phyloP scores from a whole-genome alignment of 768 basidiomycete genomes.

The Crepidotus variabilis region DNA sequence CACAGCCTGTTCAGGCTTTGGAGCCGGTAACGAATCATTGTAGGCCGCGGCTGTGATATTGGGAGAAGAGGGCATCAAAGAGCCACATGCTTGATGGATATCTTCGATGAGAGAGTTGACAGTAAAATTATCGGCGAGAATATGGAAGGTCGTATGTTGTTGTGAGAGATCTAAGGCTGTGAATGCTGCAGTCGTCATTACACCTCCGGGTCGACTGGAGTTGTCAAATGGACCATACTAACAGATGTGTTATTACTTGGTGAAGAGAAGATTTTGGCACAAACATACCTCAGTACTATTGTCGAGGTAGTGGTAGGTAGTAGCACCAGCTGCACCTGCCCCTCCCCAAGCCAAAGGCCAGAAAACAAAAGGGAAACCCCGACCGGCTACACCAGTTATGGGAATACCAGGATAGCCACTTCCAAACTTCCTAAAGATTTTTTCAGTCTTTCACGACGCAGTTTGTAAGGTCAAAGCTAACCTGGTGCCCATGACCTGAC shows the following conservation, averaged over 20 bases:
- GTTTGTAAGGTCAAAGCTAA: slow-evolving; percentile 17
- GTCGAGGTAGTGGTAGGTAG: slow-evolving; percentile 21
- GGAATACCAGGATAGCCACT: slow-evolving; percentile 54
- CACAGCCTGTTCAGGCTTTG: slow-evolving; percentile 49
- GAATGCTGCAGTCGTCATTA: slow-evolving; percentile 37
- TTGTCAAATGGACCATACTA: slow-evolving; percentile 44
- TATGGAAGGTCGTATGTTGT: slow-evolving; percentile 31
- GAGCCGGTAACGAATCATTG: slow-evolving; percentile 23
- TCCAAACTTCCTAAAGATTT: slow-evolving; percentile 41
- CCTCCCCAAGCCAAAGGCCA: slow-evolving; percentile 55
- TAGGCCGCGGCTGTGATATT: slow-evolving; percentile 15
- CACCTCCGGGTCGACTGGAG: slow-evolving; percentile 42
- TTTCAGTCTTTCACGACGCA: background rate
- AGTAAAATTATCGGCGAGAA: slow-evolving; percentile 44
- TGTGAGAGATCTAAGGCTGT: slow-evolving; percentile 21
- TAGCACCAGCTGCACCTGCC: slow-evolving; percentile 14
- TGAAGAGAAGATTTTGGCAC: background rate
- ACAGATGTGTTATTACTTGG: background rate
- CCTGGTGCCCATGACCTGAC: slow-evolving; percentile 38
- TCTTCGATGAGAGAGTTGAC: slow-evolving; percentile 34
- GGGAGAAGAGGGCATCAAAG: background rate
- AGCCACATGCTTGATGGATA: slow-evolving; percentile 16
- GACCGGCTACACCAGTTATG: slow-evolving; percentile 39
- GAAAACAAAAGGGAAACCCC: slow-evolving; percentile 57
- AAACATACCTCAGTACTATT: slow-evolving; percentile 33